Conservation (phyloP, 1,139 yeast species). For the Saccharomyces pastorianus region DNA sequence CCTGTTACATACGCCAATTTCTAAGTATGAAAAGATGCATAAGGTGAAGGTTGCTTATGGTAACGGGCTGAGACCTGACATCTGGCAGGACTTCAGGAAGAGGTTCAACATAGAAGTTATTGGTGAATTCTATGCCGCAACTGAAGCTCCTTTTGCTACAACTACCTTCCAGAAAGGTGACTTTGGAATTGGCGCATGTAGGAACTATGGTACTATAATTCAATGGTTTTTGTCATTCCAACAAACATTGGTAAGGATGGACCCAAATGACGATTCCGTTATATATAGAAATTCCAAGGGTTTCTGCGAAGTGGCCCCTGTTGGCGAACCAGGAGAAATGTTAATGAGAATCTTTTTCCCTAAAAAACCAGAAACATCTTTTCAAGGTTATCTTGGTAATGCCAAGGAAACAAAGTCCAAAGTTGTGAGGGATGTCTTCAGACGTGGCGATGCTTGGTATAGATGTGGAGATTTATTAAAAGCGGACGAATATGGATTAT, state of each 20-base stretch:
- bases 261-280: slow-evolving; percentile 69
- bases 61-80: slow-evolving; percentile 87
- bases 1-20: slow-evolving; percentile 56
- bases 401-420: slow-evolving; percentile 71
- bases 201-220: slow-evolving; percentile 67
- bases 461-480: slow-evolving; percentile 80
- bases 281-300: slow-evolving; percentile 69
- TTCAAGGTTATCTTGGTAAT: slow-evolving; percentile 87
- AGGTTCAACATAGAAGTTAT: slow-evolving; percentile 68
- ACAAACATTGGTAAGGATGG: slow-evolving; percentile 64
- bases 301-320: slow-evolving; percentile 42
- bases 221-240: slow-evolving; percentile 46
- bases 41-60: slow-evolving; percentile 71
- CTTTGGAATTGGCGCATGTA: slow-evolving; percentile 82
- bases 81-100: slow-evolving; percentile 74
- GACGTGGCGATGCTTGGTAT: slow-evolving; percentile 86
- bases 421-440: slow-evolving; percentile 62
- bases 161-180: slow-evolving; percentile 73
- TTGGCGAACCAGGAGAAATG: slow-evolving; percentile 79
- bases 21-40: slow-evolving; percentile 60
- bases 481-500: slow-evolving; percentile 58
- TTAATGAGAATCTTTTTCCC: slow-evolving; percentile 67
- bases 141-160: slow-evolving; percentile 90
- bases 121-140: slow-evolving; percentile 91
- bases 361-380: slow-evolving; percentile 55